Evolutionary conservation across 352 stramenopile species (phyloP).

Genomic region (Phytophthora cactorum): DNA sequence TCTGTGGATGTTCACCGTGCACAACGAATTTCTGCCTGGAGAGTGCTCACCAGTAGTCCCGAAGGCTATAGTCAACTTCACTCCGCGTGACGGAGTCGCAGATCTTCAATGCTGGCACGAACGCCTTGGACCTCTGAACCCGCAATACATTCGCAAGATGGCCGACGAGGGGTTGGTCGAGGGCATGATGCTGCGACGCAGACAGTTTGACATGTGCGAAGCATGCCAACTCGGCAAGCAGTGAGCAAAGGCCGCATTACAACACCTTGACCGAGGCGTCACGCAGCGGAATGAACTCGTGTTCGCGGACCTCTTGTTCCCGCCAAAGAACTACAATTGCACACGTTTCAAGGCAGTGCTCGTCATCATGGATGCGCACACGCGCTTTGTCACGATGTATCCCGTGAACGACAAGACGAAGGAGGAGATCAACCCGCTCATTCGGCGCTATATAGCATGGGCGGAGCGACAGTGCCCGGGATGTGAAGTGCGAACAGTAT

Average conservation of each 20-base stretch:
- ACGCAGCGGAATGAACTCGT: not conserved
- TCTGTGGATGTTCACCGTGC: slow-evolving; percentile 8
- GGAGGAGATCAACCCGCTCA: not conserved
- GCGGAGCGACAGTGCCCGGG: not conserved
- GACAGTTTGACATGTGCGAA: not conserved
- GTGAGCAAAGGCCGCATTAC: not conserved
- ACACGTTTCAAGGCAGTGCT: not conserved
- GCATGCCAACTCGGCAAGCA: not conserved
- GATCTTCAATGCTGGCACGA: not conserved
- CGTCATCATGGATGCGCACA: not conserved
- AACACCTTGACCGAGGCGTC: not conserved
- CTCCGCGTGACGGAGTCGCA: not conserved
- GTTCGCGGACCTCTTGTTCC: not conserved
- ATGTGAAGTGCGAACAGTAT: not conserved
- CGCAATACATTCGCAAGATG: not conserved
- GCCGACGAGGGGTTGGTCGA: not conserved
- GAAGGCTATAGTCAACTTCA: not conserved
- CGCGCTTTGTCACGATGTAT: not conserved
- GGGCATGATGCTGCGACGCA: not conserved
- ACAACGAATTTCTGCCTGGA: slow-evolving; percentile 1
- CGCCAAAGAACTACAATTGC: not conserved
- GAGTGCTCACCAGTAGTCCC: not conserved
- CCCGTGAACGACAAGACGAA: not conserved
- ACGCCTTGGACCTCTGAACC: not conserved
- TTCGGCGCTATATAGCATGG: not conserved